Conservation (phyloP, 2,329 filamentous ascomycete species). For the Falciphora oryzae region DNA sequence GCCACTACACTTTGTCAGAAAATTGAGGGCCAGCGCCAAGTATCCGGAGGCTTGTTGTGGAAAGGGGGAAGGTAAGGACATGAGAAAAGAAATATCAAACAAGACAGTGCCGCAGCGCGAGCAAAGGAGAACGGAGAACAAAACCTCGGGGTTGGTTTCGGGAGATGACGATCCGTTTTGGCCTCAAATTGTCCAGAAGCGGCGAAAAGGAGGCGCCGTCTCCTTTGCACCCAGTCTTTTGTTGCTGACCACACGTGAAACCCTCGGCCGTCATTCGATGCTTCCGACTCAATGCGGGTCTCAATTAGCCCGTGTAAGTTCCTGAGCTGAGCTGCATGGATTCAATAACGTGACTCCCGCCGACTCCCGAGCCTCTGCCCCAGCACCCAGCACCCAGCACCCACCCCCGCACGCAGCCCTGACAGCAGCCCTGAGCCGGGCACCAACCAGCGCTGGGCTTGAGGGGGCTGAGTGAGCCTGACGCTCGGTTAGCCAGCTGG, state of each 20-base stretch:
- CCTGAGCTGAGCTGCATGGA: background rate
- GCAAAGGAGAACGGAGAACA: too few species aligned
- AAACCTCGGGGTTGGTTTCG: background rate
- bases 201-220: too few species aligned
- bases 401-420: background rate
- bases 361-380: background rate
- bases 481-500: background rate
- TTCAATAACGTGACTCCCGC: background rate
- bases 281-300: background rate
- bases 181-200: slow-evolving; percentile 3
- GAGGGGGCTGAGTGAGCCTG: slow-evolving; percentile 1
- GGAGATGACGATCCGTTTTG: background rate
- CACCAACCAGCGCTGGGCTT: background rate
- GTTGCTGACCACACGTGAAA: background rate
- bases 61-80: too few species aligned
- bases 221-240: too few species aligned
- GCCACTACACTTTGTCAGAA: too few species aligned
- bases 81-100: too few species aligned
- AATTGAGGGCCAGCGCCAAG: too few species aligned
- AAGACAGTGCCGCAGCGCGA: too few species aligned
- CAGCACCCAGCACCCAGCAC: background rate
- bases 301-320: too few species aligned
- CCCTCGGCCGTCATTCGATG: background rate
- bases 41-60: too few species aligned
- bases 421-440: background rate